Evolutionary conservation across 1,284 basidiomycete species (phyloP).

Genomic region (Gomphus bonarii): DNA sequence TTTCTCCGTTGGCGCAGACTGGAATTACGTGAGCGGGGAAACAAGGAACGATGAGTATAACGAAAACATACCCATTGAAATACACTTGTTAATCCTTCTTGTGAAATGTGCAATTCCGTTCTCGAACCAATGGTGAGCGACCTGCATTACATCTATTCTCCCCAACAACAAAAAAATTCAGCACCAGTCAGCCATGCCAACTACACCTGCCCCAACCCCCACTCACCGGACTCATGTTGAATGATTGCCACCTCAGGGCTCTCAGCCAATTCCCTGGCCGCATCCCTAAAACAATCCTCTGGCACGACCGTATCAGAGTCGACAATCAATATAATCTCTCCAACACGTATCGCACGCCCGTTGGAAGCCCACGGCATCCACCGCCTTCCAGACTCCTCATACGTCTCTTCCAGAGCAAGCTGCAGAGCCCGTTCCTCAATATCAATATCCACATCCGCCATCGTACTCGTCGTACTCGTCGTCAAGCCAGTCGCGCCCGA

Average conservation of each 20-base stretch:
- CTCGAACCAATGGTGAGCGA: conserved; percentile 80
- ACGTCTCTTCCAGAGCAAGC: conserved; percentile 59
- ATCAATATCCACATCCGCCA: conserved; percentile 19
- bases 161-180: conserved; percentile 9
- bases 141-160: conserved; percentile 65
- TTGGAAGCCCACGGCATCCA: conserved; percentile 61
- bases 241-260: conserved; percentile 76
- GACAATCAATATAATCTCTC: conserved; percentile 59
- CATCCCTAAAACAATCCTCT: conserved; percentile 79
- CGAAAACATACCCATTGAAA: conserved; percentile 41
- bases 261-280: conserved; percentile 69
- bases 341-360: conserved; percentile 45
- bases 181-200: conserved; percentile 12
- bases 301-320: conserved; percentile 84
- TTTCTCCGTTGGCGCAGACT: conserved; percentile 66
- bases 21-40: neutral
- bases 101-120: conserved; percentile 82
- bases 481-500: neutral
- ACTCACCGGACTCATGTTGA: conserved; percentile 61
- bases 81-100: conserved; percentile 65
- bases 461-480: neutral
- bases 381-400: conserved; percentile 39
- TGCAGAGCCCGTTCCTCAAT: conserved; percentile 56
- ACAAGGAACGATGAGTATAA: neutral
- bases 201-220: conserved; percentile 21